Evolutionary conservation across 306 rosid genomes (phyloP).

Genomic region (Trifolium dubium): DNA sequence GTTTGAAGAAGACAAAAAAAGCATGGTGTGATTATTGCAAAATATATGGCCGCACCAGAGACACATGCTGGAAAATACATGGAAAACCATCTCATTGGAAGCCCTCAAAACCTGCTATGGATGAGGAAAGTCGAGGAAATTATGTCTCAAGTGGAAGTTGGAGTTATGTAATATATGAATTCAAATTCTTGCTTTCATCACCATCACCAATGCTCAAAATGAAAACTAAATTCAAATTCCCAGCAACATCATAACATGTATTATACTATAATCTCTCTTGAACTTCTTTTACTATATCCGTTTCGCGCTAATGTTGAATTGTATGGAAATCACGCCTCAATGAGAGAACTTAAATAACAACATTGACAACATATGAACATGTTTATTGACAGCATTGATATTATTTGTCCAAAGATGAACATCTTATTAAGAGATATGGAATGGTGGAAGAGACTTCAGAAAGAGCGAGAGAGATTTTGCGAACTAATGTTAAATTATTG

Average conservation of each 20-base stretch:
- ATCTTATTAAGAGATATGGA: not conserved
- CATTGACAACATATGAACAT: not conserved
- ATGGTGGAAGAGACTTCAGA: not conserved
- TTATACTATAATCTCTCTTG: not conserved
- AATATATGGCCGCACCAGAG: not conserved
- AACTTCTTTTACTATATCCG: not conserved
- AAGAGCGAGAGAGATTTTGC: not conserved
- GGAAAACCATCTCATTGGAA: not conserved
- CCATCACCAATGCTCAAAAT: not conserved
- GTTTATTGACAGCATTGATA: not conserved
- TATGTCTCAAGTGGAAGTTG: not conserved
- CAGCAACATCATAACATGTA: not conserved
- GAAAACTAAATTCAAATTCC: not conserved
- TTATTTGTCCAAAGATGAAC: constrained; percentile 3
- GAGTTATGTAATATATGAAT: not conserved
- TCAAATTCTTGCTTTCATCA: not conserved
- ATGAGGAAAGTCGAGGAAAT: not conserved
- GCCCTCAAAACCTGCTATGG: not conserved
- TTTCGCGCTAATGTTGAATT: not conserved
- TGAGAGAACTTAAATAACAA: not conserved
- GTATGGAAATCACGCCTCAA: not conserved
- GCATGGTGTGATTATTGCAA: not conserved
- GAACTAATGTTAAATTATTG: not conserved
- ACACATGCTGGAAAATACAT: not conserved
- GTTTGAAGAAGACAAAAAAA: not conserved